Conservation (phyloP, 371 early-diverging fungal species). For the Entomophthora muscae region DNA sequence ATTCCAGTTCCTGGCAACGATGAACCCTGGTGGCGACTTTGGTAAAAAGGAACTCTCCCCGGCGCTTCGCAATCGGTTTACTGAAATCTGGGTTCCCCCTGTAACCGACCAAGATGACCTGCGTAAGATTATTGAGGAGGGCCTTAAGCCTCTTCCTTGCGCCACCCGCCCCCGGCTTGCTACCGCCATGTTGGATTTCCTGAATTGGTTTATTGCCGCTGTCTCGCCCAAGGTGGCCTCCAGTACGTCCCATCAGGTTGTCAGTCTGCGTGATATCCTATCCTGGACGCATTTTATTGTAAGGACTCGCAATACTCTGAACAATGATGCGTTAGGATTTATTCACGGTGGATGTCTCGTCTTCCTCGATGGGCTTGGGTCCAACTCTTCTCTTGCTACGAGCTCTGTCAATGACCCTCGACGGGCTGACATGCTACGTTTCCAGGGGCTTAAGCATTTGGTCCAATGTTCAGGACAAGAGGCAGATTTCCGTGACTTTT, state of each 20-base stretch:
- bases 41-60: constrained; percentile 99
- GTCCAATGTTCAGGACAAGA: constrained; percentile 13
- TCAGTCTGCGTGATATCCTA: constrained; percentile 79
- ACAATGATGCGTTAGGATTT: constrained; percentile 32
- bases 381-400: constrained; percentile 66
- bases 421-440: constrained; percentile 31
- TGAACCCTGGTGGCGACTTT: constrained; percentile 99
- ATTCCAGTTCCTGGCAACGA: constrained; percentile 97
- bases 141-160: constrained; percentile 17
- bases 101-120: constrained; percentile 67
- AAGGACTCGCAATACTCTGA: constrained; percentile 12
- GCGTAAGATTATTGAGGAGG: constrained; percentile 47
- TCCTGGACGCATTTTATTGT: constrained; percentile 83
- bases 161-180: not conserved
- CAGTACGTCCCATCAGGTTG: constrained; percentile 20
- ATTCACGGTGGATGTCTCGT: constrained; percentile 87
- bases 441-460: constrained; percentile 22
- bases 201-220: constrained; percentile 24
- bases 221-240: not conserved
- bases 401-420: constrained; percentile 24
- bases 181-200: constrained; percentile 29
- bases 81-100: constrained; percentile 95
- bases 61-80: constrained; percentile 97
- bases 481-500: not conserved
- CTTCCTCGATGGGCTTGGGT: constrained; percentile 82